phyloP scores from a whole-genome alignment of 1,284 basidiomycete genomes.

The Chondrostereum purpureum region DNA sequence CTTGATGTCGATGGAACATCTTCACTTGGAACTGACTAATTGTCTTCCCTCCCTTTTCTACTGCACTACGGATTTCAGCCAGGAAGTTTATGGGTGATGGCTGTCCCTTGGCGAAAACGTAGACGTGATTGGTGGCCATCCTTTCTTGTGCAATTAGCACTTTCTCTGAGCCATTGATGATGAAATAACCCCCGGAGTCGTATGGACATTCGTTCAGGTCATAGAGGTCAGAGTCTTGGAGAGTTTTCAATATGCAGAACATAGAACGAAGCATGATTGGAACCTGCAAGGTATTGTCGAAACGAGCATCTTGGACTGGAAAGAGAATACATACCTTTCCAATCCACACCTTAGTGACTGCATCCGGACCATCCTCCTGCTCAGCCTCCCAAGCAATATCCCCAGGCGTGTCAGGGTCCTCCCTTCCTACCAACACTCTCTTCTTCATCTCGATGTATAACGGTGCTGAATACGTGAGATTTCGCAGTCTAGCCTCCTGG shows the following conservation, averaged over 20 bases:
- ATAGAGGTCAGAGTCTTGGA: constrained; percentile 79
- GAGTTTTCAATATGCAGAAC: constrained; percentile 85
- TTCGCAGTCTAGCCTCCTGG: constrained; percentile 94
- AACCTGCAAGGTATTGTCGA: constrained; percentile 47
- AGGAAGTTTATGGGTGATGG: constrained; percentile 95
- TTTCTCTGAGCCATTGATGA: constrained; percentile 99
- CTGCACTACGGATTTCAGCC: constrained; percentile 95
- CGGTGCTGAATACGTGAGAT: constrained; percentile 93
- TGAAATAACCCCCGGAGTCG: constrained; percentile 98
- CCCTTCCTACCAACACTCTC: constrained; percentile 72
- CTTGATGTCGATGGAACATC: constrained; percentile 87
- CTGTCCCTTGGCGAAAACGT: constrained; percentile 97
- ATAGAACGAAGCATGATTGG: constrained; percentile 97
- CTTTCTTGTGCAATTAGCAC: constrained; percentile 98
- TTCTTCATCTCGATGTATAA: constrained; percentile 97
- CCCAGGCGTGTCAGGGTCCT: constrained; percentile 75
- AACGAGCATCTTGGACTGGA: constrained; percentile 3
- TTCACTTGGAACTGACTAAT: constrained; percentile 98
- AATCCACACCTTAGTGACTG: constrained; percentile 88
- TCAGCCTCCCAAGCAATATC: constrained; percentile 81
- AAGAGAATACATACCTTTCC: constrained; percentile 67
- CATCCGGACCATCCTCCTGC: constrained; percentile 55
- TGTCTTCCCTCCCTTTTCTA: constrained; percentile 98
- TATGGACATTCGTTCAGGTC: constrained; percentile 97
- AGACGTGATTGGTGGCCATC: constrained; percentile 99